These are phyloP conservation scores for Apiospora marii DNA, from an alignment of 2,329 filamentous ascomycete species.

Conservation along the genomic window DNA sequence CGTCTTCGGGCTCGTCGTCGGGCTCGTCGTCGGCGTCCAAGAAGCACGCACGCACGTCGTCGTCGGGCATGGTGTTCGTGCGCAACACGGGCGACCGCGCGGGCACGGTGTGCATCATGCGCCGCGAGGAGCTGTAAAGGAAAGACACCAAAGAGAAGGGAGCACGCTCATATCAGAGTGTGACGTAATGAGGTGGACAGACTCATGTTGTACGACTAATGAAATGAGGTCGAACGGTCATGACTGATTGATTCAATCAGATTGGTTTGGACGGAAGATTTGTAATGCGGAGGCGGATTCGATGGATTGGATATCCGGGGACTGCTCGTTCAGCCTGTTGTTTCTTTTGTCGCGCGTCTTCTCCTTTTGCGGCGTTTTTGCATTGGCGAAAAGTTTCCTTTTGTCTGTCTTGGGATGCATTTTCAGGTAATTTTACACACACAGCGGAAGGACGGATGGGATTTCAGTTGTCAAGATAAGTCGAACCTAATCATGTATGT, in stretches of 20 bases:
- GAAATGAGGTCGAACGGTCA: conserved; percentile 9
- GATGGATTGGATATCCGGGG: conserved; percentile 3
- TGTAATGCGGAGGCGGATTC: neutral
- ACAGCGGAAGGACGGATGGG: neutral
- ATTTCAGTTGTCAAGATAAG: neutral
- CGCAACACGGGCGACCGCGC: conserved; percentile 13
- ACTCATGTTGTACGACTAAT: conserved; percentile 17
- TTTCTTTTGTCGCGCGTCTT: neutral
- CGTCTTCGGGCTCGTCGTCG: conserved; percentile 3
- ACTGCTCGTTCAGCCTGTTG: conserved; percentile 4
- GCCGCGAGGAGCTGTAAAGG: conserved; percentile 9
- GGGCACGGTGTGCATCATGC: conserved; percentile 23
- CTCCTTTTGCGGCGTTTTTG: neutral
- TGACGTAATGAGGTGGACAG: neutral
- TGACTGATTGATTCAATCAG: conserved; percentile 11
- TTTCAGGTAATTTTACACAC: neutral
- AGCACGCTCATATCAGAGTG: neutral
- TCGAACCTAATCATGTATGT: conserved; percentile 15
- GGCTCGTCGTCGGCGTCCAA: neutral
- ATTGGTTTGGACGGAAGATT: neutral
- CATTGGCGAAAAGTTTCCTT: conserved; percentile 12
- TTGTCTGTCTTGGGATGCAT: conserved; percentile 14
- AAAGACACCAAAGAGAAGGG: neutral
- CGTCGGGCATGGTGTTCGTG: conserved; percentile 24
- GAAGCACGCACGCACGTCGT: conserved; percentile 15